Conservation (phyloP, 192 early-diverging fungal species). For the Geranomyces michiganensis region DNA sequence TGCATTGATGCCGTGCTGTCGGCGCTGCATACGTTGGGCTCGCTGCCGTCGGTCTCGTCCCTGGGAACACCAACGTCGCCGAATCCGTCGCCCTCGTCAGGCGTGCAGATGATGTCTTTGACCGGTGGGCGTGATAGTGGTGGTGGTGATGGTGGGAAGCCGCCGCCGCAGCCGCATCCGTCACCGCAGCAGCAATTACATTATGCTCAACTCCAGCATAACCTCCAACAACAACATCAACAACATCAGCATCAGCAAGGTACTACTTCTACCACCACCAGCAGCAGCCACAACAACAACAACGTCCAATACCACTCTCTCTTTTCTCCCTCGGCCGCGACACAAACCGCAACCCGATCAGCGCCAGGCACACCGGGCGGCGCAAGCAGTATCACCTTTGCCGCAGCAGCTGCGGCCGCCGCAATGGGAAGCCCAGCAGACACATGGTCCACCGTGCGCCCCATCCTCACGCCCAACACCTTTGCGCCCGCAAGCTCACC, state of each 20-base stretch:
- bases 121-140: too few relatives aligned
- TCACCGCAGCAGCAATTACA: background rate
- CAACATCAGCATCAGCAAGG: background rate
- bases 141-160: too few relatives aligned
- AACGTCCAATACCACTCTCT: background rate
- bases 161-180: too few relatives aligned
- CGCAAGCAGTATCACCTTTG: too few relatives aligned
- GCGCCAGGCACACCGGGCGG: background rate
- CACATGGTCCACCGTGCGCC: slow-evolving; percentile 19
- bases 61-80: background rate
- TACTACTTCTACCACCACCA: too few relatives aligned
- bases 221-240: background rate
- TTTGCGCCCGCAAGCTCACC: slow-evolving; percentile 17
- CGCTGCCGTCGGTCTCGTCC: slow-evolving; percentile 1
- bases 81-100: background rate
- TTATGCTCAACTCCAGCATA: background rate
- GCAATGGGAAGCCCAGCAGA: background rate
- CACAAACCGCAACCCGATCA: background rate
- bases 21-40: background rate
- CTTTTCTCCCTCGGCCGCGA: too few relatives aligned
- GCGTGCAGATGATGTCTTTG: background rate
- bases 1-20: slow-evolving; percentile 58
- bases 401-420: background rate
- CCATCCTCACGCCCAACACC: slow-evolving; percentile 21
- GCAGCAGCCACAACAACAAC: background rate